These are phyloP conservation scores for Pseudevernia furfuracea DNA, from an alignment of 495 filamentous ascomycete genomes.

Conservation along the genomic window DNA sequence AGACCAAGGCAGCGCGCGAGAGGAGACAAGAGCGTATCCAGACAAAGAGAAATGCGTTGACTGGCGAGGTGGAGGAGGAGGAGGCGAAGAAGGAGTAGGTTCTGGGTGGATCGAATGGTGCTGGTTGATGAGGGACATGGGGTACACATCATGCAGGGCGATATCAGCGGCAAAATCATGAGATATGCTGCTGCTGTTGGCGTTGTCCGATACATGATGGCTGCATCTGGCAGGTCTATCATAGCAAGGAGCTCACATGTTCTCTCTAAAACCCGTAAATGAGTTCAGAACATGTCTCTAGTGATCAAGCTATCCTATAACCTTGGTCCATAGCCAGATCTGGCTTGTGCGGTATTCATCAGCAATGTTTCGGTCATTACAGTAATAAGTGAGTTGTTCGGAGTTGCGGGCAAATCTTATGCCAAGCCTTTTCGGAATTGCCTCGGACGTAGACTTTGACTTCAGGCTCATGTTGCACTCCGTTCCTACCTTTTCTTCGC, in stretches of 20 bases:
- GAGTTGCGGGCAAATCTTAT: background rate
- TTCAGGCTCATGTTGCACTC: background rate
- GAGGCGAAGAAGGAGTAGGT: slow-evolving; percentile 26
- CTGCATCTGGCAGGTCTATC: slow-evolving; percentile 2
- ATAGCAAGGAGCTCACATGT: slow-evolving; percentile 8
- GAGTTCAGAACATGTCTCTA: slow-evolving; percentile 17
- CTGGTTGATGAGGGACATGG: background rate
- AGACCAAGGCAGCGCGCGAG: slow-evolving; percentile 99
- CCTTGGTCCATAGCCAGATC: background rate
- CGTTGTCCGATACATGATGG: background rate
- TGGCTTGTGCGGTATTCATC: background rate
- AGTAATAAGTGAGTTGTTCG: too few species aligned
- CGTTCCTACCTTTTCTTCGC: background rate
- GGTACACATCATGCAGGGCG: slow-evolving; percentile 2
- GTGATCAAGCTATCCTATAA: background rate
- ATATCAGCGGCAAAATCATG: slow-evolving; percentile 2
- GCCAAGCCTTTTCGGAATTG: background rate
- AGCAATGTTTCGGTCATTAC: too few species aligned
- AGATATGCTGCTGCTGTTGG: slow-evolving; percentile 1
- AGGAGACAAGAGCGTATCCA: slow-evolving; percentile 79
- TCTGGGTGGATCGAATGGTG: background rate
- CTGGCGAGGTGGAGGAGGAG: slow-evolving; percentile 70
- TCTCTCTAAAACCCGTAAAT: background rate
- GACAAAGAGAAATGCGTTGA: slow-evolving; percentile 79
- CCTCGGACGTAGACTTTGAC: background rate